Percentiles rank a stretch among this genome's conserved stretches.
Conservation (phyloP, 352 stramenopile genomes). For the Pythium insidiosum region DNA sequence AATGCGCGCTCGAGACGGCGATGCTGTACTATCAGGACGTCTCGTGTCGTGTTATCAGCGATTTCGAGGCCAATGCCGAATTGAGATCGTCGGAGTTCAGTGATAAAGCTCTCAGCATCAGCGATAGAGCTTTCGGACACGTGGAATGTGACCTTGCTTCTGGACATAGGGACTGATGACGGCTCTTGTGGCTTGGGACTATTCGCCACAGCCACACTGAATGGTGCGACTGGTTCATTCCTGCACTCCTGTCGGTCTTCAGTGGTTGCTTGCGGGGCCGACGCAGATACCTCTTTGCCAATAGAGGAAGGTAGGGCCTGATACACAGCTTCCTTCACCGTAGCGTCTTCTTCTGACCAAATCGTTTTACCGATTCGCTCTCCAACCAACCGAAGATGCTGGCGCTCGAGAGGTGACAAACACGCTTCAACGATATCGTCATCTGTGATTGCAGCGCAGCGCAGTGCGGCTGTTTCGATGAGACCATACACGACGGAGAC, state of each 20-base stretch:
- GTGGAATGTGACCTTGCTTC: not conserved
- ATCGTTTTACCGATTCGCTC: too few relatives aligned
- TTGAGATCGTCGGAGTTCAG: conserved; percentile 52
- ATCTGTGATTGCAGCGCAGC: conserved; percentile 6
- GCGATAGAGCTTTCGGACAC: not conserved
- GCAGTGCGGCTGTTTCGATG: conserved; percentile 13
- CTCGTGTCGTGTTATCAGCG: conserved; percentile 39
- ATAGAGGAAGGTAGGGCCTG: too few relatives aligned
- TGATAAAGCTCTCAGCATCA: conserved; percentile 34
- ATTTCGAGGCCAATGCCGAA: conserved; percentile 75
- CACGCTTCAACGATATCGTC: not conserved
- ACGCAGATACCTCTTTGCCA: too few relatives aligned
- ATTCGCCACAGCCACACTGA: too few relatives aligned
- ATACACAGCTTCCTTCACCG: too few relatives aligned
- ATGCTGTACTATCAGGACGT: conserved; percentile 64
- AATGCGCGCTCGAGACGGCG: conserved; percentile 72
- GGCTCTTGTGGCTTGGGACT: too few relatives aligned
- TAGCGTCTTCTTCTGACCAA: too few relatives aligned
- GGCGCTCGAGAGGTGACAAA: conserved; percentile 1
- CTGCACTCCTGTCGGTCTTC: too few relatives aligned
- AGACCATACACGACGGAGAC: conserved; percentile 32
- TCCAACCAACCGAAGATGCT: too few relatives aligned
- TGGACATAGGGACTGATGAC: too few relatives aligned
- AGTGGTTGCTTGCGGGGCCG: too few relatives aligned
- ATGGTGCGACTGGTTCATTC: too few relatives aligned